phyloP scores from a whole-genome alignment of 139 green algal genomes.

The Chlamydomonas incerta region DNA sequence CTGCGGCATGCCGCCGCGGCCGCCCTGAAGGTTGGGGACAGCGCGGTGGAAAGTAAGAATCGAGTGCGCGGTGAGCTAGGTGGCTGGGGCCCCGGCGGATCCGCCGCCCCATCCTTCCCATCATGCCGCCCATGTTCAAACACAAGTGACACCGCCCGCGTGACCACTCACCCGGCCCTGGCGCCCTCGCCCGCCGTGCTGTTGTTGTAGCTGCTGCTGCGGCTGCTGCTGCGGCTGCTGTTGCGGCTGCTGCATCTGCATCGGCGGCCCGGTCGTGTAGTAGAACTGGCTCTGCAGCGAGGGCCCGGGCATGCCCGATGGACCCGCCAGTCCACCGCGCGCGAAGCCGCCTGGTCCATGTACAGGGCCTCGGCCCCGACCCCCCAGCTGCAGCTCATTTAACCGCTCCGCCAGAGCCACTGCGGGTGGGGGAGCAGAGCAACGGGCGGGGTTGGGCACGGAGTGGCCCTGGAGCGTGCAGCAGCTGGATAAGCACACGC shows the following conservation, averaged over 20 bases:
- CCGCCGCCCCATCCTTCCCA: too few species aligned
- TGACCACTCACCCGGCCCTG: conserved; percentile 18
- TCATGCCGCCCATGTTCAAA: too few species aligned
- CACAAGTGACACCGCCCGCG: too few species aligned
- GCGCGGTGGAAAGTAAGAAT: background rate
- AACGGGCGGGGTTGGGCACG: too few species aligned
- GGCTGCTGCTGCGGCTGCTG: background rate
- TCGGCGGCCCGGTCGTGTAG: background rate
- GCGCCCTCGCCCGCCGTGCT: background rate
- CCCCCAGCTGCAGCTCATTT: conserved; percentile 33
- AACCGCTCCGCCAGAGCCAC: conserved; percentile 23
- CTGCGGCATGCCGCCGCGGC: background rate
- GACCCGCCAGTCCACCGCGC: background rate
- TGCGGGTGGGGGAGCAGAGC: background rate
- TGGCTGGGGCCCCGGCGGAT: too few species aligned
- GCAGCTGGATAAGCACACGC: too few species aligned
- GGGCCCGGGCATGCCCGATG: background rate
- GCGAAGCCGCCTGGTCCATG: background rate
- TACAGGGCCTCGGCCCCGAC: background rate
- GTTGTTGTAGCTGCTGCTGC: background rate
- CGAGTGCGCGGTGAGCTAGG: too few species aligned
- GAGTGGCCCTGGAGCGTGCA: too few species aligned
- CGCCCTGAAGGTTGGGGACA: conserved; percentile 18
- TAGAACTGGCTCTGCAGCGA: conserved; percentile 12
- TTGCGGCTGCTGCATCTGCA: background rate